Evolutionary conservation across 805 yeast genomes (phyloP).

Genomic region (Candida bentonensis): DNA sequence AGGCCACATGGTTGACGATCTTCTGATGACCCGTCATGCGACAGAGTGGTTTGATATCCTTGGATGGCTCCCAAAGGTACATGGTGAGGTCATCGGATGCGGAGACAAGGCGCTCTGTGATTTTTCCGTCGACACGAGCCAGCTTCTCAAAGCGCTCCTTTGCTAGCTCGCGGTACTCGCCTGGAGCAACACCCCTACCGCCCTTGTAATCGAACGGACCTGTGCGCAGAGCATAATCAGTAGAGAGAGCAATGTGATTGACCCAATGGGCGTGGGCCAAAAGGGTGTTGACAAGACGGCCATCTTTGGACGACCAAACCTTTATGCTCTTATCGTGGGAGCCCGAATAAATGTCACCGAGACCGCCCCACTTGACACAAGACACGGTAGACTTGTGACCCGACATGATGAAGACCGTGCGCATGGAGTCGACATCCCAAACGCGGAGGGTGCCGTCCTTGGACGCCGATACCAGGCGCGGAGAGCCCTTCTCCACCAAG

Average conservation of each 20-base stretch:
- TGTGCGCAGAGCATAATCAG: slow-evolving; percentile 73
- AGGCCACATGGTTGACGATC: slow-evolving; percentile 86
- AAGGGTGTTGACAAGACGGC: slow-evolving; percentile 63
- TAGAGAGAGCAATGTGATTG: slow-evolving; percentile 80
- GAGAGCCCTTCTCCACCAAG: slow-evolving; percentile 47
- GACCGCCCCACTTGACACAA: slow-evolving; percentile 96
- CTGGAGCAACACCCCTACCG: slow-evolving; percentile 15
- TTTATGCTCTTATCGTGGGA: slow-evolving; percentile 91
- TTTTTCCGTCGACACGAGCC: slow-evolving; percentile 40
- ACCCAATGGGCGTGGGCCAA: slow-evolving; percentile 97
- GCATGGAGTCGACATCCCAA: slow-evolving; percentile 73
- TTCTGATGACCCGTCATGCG: slow-evolving; percentile 98
- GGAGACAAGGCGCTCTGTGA: slow-evolving; percentile 71
- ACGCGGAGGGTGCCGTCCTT: slow-evolving; percentile 82
- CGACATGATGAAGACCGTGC: slow-evolving; percentile 53
- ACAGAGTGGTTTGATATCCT: slow-evolving; percentile 66
- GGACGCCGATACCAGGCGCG: slow-evolving; percentile 68
- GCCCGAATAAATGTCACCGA: slow-evolving; percentile 67
- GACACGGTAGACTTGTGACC: slow-evolving; percentile 87
- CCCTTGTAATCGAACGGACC: slow-evolving; percentile 81
- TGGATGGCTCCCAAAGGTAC: slow-evolving; percentile 91
- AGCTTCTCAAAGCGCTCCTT: slow-evolving; percentile 45
- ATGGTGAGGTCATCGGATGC: slow-evolving; percentile 97
- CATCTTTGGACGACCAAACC: slow-evolving; percentile 76
- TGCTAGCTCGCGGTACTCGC: slow-evolving; percentile 43